Percentiles rank a stretch among this genome's conserved stretches.
phyloP scores from a whole-genome alignment of 2,329 filamentous ascomycete genomes.

The Raffaelea arxii region DNA sequence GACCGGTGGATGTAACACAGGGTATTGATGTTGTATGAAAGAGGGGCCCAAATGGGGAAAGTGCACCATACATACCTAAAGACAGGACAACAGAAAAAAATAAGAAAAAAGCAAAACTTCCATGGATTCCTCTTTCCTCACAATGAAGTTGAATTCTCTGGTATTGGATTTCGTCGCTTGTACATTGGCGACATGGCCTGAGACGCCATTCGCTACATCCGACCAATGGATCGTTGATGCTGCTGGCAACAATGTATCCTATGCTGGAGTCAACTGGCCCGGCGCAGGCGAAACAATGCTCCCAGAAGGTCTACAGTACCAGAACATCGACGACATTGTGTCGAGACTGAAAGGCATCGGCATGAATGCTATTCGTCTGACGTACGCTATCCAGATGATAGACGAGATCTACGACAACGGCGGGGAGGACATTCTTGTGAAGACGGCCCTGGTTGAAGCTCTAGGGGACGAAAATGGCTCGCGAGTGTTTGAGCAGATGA shows the following conservation, averaged over 20 bases:
- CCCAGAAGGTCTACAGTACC: slow-evolving; percentile 54
- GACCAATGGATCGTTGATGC: slow-evolving; percentile 34
- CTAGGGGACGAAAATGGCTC: slow-evolving; percentile 44
- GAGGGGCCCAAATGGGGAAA: too few species aligned
- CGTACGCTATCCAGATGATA: slow-evolving; percentile 55
- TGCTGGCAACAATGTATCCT: slow-evolving; percentile 31
- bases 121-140: too few species aligned
- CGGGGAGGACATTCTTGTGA: slow-evolving; percentile 35
- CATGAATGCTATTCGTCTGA: slow-evolving; percentile 54
- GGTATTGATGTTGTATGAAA: too few species aligned
- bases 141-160: too few species aligned
- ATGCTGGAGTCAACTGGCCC: slow-evolving; percentile 53
- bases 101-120: too few species aligned
- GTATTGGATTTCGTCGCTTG: too few species aligned
- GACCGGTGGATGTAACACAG: too few species aligned
- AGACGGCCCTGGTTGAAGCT: slow-evolving; percentile 20
- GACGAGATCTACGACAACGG: slow-evolving; percentile 44
- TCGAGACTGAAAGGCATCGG: slow-evolving; percentile 47
- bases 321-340: slow-evolving; percentile 44
- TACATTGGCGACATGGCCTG: slow-evolving; percentile 24
- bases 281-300: slow-evolving; percentile 54
- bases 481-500: slow-evolving; percentile 37
- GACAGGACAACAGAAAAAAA: too few species aligned
- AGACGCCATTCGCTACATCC: slow-evolving; percentile 30
- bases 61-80: too few species aligned